Evolutionary conservation across 805 yeast genomes (phyloP), one percentile per base, ranked within the genome.

Genomic region (Nakazawaea sp.): DNA sequence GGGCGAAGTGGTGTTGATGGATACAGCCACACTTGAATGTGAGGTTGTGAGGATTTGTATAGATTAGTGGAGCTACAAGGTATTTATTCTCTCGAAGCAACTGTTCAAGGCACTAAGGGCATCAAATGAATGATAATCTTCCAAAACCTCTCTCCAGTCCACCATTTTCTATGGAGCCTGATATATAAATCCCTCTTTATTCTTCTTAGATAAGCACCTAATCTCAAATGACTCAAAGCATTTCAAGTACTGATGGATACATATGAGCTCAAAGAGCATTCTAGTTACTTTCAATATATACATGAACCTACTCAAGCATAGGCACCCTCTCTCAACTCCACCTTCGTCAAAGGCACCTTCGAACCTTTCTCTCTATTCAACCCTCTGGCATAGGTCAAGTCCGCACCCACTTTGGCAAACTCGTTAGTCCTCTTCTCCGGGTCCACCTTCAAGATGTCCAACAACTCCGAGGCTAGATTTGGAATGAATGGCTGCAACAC

Each of bases 401-500:
- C 96, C 0, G 65, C 58, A 0, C 86, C 89, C 18, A 77, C 55
- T 9, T 38, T 43, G 1, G 83, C 74, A 48, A 45, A 68, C 3
- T 63, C 60, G 5, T 66, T 28, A 1, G 60, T 51, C 30, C 90
- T 60, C 13, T 60, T 62, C 0, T 48, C 52, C 1, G 44, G 31
- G 5, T 49, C 50, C 2, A 87, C 94, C 10, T 67, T 72, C 36
- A 90, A 53, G 38, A 85, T 62, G 50, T 81, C 81, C 13, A 90
- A 61, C 4, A 86, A 60, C 9, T 60, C 57, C 0, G 50, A 43
- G 0, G 95, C 57, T 35, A 87, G 62, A 3, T 61, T 60, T 0
- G 97, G 97, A 28, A 84, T 75, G 18, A 90, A 66, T 2, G 96
- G 86, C 41, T 71, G 78, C 23, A 82, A 63, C 25, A 84, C 51